These are phyloP conservation scores for Trametes polyzona DNA, from an alignment of 1,284 basidiomycete genomes.

Conservation along the genomic window DNA sequence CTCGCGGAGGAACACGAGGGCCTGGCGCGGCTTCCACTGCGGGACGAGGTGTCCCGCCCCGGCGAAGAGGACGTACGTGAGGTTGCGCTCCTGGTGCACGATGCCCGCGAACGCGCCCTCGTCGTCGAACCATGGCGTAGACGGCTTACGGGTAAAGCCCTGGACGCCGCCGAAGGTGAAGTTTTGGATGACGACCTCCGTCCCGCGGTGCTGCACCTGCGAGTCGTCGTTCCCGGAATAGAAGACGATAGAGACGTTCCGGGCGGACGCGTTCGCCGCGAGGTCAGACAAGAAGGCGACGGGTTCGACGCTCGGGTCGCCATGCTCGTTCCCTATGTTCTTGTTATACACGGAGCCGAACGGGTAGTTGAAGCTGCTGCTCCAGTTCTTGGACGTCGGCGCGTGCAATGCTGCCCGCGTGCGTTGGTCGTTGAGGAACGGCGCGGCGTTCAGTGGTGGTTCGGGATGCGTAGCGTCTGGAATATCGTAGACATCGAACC, in stretches of 20 bases:
- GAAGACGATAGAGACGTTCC: constrained; percentile 31
- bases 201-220: constrained; percentile 35
- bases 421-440: neutral
- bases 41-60: constrained; percentile 38
- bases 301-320: constrained; percentile 48
- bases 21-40: constrained; percentile 30
- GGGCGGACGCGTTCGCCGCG: constrained; percentile 30
- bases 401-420: constrained; percentile 64
- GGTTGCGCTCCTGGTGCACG: constrained; percentile 38
- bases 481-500: constrained; percentile 48
- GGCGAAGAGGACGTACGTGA: constrained; percentile 36
- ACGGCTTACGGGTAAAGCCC: constrained; percentile 65
- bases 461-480: constrained; percentile 57
- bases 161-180: constrained; percentile 60
- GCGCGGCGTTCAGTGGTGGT: constrained; percentile 54
- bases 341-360: constrained; percentile 43
- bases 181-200: constrained; percentile 54
- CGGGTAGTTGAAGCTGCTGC: constrained; percentile 47
- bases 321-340: constrained; percentile 28
- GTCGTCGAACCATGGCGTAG: constrained; percentile 52
- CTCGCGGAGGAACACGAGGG: constrained; percentile 35
- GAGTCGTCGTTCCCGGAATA: constrained; percentile 38
- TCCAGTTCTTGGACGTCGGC: constrained; percentile 63
- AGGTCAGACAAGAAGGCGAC: constrained; percentile 35
- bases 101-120: constrained; percentile 33